phyloP scores from a whole-genome alignment of 768 basidiomycete species.

The Exidia glandulosa region DNA sequence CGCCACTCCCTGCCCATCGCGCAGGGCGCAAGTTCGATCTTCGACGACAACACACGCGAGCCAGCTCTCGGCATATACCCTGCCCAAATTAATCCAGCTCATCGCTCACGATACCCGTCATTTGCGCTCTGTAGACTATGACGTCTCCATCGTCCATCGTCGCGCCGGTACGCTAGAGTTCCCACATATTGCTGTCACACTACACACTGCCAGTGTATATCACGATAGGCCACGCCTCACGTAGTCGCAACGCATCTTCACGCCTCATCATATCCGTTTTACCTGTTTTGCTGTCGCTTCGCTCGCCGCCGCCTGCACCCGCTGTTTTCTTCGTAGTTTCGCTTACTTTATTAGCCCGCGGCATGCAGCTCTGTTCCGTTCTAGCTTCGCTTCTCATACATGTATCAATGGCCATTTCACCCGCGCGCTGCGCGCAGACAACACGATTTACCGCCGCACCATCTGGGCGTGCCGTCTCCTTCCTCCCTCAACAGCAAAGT shows the following conservation, averaged over 20 bases:
- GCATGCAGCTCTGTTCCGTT: not conserved
- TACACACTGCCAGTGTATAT: not conserved
- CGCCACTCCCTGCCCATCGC: not conserved
- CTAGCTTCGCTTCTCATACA: not conserved
- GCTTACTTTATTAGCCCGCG: not conserved
- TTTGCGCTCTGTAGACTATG: not conserved
- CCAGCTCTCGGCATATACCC: not conserved
- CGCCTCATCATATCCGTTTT: not conserved
- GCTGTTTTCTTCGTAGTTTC: not conserved
- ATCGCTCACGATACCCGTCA: not conserved
- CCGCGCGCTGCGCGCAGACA: not conserved
- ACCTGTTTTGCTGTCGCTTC: no score
- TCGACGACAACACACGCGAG: not conserved
- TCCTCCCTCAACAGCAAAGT: no score
- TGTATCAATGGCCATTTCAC: not conserved
- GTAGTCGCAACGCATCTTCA: not conserved
- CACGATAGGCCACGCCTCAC: not conserved
- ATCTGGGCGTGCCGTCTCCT: not conserved
- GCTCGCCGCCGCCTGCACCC: not conserved
- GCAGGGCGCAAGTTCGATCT: not conserved
- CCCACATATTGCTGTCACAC: not conserved
- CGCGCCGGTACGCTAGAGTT: not conserved
- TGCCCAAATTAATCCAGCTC: not conserved
- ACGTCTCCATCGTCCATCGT: not conserved
- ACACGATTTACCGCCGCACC: not conserved